Evolutionary conservation across 129 eudicot genomes (phyloP).

Genomic region (Artemisia tridentata): DNA sequence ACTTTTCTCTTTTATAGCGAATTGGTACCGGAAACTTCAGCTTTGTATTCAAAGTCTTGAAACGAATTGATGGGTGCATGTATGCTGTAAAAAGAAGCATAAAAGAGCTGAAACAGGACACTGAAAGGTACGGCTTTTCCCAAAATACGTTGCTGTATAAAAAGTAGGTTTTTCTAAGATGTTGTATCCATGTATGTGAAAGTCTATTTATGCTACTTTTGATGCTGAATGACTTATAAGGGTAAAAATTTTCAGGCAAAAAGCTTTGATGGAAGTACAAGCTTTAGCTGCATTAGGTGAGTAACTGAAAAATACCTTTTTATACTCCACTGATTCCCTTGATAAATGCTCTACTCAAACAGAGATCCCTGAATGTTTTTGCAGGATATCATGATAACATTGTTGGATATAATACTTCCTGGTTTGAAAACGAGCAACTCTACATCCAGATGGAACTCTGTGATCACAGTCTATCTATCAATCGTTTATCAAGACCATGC

Average conservation of each 20-base stretch:
- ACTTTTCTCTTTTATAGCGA: conserved; percentile 42
- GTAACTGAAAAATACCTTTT: conserved; percentile 9
- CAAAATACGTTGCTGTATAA: conserved; percentile 5
- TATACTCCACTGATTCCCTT: background rate
- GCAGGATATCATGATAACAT: conserved; percentile 84
- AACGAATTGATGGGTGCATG: conserved; percentile 90
- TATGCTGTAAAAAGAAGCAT: conserved; percentile 84
- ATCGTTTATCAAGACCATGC: conserved; percentile 31
- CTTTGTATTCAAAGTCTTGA: conserved; percentile 71
- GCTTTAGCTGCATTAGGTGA: conserved; percentile 90
- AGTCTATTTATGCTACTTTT: background rate
- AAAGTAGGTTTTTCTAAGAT: background rate
- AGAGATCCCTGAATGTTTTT: background rate
- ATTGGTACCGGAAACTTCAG: conserved; percentile 93
- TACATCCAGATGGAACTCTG: conserved; percentile 96
- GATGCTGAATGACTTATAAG: conserved; percentile 1
- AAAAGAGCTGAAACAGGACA: conserved; percentile 56
- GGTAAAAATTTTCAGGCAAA: conserved; percentile 48
- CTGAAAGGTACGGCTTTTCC: conserved; percentile 55
- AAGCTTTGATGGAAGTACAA: conserved; percentile 98
- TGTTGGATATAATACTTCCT: conserved; percentile 79
- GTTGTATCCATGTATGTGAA: background rate
- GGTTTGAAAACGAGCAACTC: conserved; percentile 86
- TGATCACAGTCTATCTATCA: conserved; percentile 68
- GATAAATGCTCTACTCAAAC: background rate